phyloP scores from a whole-genome alignment of 257 asterid species.

The Euphrasia confusa region DNA sequence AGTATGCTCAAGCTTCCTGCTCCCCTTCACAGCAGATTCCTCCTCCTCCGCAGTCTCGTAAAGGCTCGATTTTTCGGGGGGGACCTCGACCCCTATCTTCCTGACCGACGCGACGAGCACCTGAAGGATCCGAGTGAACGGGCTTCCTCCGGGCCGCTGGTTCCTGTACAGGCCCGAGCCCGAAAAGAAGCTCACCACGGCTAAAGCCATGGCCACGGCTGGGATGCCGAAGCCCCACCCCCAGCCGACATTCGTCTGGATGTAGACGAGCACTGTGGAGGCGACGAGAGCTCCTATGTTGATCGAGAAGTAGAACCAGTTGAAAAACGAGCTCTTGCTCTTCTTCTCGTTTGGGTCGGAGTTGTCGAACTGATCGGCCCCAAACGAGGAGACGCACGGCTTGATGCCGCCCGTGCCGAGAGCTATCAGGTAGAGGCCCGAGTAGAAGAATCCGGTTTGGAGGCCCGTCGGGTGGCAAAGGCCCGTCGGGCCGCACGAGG shows the following conservation, averaged over 20 bases:
- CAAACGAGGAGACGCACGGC: slow-evolving; percentile 65
- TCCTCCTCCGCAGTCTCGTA: slow-evolving; percentile 38
- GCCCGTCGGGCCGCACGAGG: slow-evolving; percentile 31
- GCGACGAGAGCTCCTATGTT: slow-evolving; percentile 67
- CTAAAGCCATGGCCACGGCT: slow-evolving; percentile 64
- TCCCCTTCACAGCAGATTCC: slow-evolving; percentile 48
- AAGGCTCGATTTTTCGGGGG: slow-evolving; percentile 35
- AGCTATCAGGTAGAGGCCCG: slow-evolving; percentile 58
- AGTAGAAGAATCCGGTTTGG: slow-evolving; percentile 43
- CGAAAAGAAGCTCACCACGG: slow-evolving; percentile 51
- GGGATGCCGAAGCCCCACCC: slow-evolving; percentile 75
- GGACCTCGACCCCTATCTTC: slow-evolving; percentile 34
- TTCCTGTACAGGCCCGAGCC: slow-evolving; percentile 53
- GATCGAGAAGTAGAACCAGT: slow-evolving; percentile 66
- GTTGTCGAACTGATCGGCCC: slow-evolving; percentile 67
- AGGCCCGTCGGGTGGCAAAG: slow-evolving; percentile 40
- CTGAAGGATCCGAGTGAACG: slow-evolving; percentile 52
- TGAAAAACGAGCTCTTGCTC: slow-evolving; percentile 55
- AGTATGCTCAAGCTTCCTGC: slow-evolving; percentile 58
- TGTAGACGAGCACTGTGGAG: slow-evolving; percentile 49
- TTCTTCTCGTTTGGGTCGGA: slow-evolving; percentile 43
- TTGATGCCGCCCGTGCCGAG: slow-evolving; percentile 65
- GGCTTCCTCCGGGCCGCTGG: slow-evolving; percentile 68
- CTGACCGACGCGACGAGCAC: slow-evolving; percentile 50
- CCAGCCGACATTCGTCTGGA: slow-evolving; percentile 69